phyloP scores from a whole-genome alignment of 148 eudicot species.

The Rhododendron mucronatum region DNA sequence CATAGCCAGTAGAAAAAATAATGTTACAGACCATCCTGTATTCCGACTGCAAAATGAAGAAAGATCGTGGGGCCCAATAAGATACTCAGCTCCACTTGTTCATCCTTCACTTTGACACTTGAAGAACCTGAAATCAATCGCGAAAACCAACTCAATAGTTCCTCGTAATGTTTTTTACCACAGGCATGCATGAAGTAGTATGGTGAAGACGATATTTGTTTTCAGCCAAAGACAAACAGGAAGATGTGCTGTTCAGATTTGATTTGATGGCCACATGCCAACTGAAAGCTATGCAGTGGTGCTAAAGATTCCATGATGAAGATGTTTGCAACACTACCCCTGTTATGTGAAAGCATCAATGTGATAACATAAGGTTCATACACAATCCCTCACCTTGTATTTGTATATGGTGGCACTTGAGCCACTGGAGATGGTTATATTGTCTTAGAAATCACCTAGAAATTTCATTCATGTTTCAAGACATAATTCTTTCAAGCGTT shows the following conservation, averaged over 20 bases:
- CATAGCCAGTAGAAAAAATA: constrained; percentile 35
- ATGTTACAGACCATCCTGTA: constrained; percentile 25
- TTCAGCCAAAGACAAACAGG: background rate
- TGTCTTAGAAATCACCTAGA: background rate
- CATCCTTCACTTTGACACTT: constrained; percentile 68
- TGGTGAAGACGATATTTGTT: background rate
- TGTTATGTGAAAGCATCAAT: background rate
- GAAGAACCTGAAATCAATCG: constrained; percentile 53
- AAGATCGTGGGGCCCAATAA: constrained; percentile 48
- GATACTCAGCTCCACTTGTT: constrained; percentile 34
- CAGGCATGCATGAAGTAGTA: background rate
- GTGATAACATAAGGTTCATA: background rate
- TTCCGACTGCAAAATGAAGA: constrained; percentile 35
- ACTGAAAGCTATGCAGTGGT: background rate
- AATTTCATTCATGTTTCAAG: background rate
- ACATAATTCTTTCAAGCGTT: background rate
- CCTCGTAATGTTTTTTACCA: background rate
- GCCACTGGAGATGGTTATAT: background rate
- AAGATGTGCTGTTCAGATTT: background rate
- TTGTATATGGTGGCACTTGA: background rate
- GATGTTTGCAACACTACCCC: background rate
- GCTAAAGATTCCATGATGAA: background rate
- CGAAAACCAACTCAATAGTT: background rate
- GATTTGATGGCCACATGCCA: background rate
- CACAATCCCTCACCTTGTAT: background rate